Evolutionary conservation across 2,329 filamentous ascomycete genomes (phyloP), one percentile per base, ranked within the genome.

Genomic region (Arthroderma uncinatum): DNA sequence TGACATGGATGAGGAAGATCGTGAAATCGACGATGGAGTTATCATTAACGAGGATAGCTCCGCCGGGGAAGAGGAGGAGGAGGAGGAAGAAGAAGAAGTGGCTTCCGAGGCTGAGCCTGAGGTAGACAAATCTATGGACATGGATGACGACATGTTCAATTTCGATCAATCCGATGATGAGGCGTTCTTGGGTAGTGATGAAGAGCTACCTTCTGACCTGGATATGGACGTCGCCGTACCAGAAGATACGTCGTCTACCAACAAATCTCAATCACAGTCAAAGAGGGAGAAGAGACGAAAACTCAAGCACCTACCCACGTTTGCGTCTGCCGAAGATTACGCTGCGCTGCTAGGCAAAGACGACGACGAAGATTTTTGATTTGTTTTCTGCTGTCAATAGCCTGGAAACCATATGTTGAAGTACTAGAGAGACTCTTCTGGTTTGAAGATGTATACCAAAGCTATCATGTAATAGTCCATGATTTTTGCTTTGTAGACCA

Each of bases 311-410:
- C 76, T 98, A 64, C 93, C 93, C 5, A 94, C 84, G 36, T 98
- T 98, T 76, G 93, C 94, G 19, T 94, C 89, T 33, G 86, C 81
- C 33, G 93, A 97, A 56, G 93, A 97, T 70, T 98, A 97, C 71
- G 92, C 90, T 14, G 87, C 86, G 65, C 79, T 95, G 74, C 73
- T 95, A 69, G 87, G 79, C 2, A 80, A 82, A 62, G 88, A 93
- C 16, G 53, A 44, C 25, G 25, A 50, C n/a, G 47, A 48, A 48
- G 44, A 33, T 19, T 50, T 50, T 50, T 50, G 12, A 50, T 50
- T 50, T 25, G 34, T 12, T n/a, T 50, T 33, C 14, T 23, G n/a
- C n/a, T n/a, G n/a, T n/a, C n/a, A n/a, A n/a, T n/a, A n/a, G n/a
- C n/a, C n/a, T n/a, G n/a, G n/a, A n/a, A n/a, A n/a, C n/a, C n/a